A percentile compares a stretch with the other conserved stretches of the same genome.
phyloP scores from a whole-genome alignment of 2,329 filamentous ascomycete genomes.

The Trichoderma sp. region DNA sequence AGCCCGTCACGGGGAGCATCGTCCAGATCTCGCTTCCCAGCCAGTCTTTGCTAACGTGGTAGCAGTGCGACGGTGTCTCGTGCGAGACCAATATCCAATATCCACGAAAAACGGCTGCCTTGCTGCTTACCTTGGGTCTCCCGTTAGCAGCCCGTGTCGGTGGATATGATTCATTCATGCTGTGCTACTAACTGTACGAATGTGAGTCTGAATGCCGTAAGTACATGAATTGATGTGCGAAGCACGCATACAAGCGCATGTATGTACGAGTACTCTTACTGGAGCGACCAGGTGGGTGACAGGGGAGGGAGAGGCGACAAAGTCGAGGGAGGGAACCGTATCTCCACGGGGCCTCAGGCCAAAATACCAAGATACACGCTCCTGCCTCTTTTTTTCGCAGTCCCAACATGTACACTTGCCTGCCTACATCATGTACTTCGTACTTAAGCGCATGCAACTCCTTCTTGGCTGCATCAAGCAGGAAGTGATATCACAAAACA shows the following conservation, averaged over 20 bases:
- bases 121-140: not conserved
- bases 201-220: not conserved
- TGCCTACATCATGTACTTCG: not conserved
- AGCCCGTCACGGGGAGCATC: not conserved
- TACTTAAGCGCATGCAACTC: not conserved
- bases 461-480: not conserved
- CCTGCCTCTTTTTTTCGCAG: not conserved
- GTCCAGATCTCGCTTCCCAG: not conserved
- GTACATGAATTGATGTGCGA: not conserved
- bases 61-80: not conserved
- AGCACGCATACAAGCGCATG: not conserved
- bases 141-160: not conserved
- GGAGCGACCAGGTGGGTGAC: not conserved
- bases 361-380: not conserved
- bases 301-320: not conserved
- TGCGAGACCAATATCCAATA: not conserved
- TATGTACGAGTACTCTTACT: not conserved
- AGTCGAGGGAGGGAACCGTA: not conserved
- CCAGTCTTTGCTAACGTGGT: not conserved
- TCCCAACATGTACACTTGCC: not conserved
- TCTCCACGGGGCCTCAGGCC: not conserved
- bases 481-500: not conserved
- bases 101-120: not conserved
- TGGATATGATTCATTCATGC: not conserved
- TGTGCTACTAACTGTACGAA: not conserved